Base-by-base conservation (phyloP, 176 grass and related monocot species). In the Musa schizocarpa region DNA sequence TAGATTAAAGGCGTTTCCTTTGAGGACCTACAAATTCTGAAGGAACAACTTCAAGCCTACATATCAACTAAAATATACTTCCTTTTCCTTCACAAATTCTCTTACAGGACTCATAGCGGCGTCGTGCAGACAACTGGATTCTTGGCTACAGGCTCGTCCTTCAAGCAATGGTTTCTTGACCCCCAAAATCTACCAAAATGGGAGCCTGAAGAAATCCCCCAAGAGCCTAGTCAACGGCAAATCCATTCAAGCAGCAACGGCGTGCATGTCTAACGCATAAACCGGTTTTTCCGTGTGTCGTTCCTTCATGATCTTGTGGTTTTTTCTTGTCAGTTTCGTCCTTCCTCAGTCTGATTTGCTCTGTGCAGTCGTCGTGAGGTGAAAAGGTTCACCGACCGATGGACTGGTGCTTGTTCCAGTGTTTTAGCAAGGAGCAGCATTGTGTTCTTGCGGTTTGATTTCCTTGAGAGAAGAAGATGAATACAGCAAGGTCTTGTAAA, bases 61-160 rank as follows among this genome's bases (percentile, higher is more conserved):
- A 68, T 81, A 53, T 71, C 20, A 86, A 72, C 52, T 69, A 72
- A 34, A 50, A 58, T 57, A 8, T n/a, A 4, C 34, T 14, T 61
- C n/a, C 34, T 20, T 80, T 14, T 61, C n/a, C 34, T 20, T 80
- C 58, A 55, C 51, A 54, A 22, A 81, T 68, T 54, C 73, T 49
- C 9, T 43, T 20, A 64, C 87, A 96, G 92, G 92, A 69, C 56
- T 96, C 10, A 85, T 96, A 82, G 89, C 92, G 29, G 87, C 92
- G 13, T 80, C 85, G 43, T 87, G 82, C 16, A 83, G 87, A 34
- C 92, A 96, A 61, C 81, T 92, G 61, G 86, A 83, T 63, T 48
- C 9, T 26, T 17, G 84, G 58, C 87, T 90, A 68, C 78, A 85
- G 78, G 74, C 51, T 9, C 11, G 17, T 78, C 84, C 27, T 76